Evolutionary conservation across 2,329 filamentous ascomycete genomes (phyloP).

Genomic region (Arthroderma sp.): DNA sequence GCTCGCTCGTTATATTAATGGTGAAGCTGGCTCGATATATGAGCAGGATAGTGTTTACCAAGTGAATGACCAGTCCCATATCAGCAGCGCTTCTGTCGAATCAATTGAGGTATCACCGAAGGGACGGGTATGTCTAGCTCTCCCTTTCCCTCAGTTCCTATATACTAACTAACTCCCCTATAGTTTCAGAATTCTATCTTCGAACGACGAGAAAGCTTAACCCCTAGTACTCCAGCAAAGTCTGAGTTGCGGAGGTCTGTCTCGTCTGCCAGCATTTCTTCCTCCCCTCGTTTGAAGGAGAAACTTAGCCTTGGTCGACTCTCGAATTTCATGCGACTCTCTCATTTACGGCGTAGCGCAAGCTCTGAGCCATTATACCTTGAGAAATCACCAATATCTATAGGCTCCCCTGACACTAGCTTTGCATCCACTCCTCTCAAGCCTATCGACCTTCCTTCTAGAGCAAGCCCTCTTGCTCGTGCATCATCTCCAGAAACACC

Average conservation of each 20-base stretch:
- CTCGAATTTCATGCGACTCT: not conserved
- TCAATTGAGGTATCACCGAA: constrained; percentile 20
- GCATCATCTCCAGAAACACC: not conserved
- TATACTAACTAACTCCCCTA: not conserved
- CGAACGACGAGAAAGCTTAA: constrained; percentile 4
- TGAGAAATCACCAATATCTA: not conserved
- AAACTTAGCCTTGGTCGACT: not conserved
- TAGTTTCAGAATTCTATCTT: constrained; percentile 7
- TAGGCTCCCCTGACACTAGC: not conserved
- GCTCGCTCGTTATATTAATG: constrained; percentile 31
- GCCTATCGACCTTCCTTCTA: not conserved
- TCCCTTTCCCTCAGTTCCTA: not conserved
- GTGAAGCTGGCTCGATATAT: constrained; percentile 23
- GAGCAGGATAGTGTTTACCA: constrained; percentile 15
- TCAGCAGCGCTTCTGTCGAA: constrained; percentile 17
- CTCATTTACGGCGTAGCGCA: not conserved
- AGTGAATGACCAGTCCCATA: constrained; percentile 7
- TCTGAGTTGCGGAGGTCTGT: constrained; percentile 10
- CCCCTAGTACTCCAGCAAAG: not conserved
- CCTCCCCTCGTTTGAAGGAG: constrained; percentile 4
- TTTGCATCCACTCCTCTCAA: not conserved
- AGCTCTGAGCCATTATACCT: not conserved
- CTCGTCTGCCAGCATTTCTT: constrained; percentile 7
- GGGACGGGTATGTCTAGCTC: constrained; percentile 11
- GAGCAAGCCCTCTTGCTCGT: not conserved